Percentiles rank a stretch among this genome's conserved stretches.
Evolutionary conservation across 2,329 filamentous ascomycete genomes (phyloP).

Genomic region (Colletotrichum tanaceti): DNA sequence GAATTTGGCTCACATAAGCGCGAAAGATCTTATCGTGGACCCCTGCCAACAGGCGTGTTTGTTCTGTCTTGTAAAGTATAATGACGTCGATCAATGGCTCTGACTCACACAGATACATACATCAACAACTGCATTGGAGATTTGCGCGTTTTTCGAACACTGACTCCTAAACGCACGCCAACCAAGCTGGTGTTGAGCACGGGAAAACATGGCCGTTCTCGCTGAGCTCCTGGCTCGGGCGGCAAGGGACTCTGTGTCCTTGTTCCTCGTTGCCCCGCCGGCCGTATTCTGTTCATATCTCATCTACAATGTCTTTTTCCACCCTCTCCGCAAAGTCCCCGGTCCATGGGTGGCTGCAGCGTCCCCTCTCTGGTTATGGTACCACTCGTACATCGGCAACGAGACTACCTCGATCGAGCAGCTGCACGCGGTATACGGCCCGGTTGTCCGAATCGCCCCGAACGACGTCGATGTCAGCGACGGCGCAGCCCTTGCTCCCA

Average conservation of each 20-base stretch:
- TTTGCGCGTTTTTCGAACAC: not conserved
- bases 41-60: no score
- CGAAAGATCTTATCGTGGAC: no score
- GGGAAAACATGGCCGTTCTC: not conserved
- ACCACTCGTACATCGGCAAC: constrained; percentile 6
- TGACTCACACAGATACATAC: not conserved
- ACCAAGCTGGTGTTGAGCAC: not conserved
- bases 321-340: constrained; percentile 1
- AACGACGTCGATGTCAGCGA: constrained; percentile 14
- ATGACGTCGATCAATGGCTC: not conserved
- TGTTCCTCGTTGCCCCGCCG: not conserved
- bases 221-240: not conserved
- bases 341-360: not conserved
- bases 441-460: constrained; percentile 4
- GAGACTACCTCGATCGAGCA: not conserved
- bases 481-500: not conserved
- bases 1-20: no score
- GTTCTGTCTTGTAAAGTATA: no score
- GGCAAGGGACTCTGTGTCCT: not conserved
- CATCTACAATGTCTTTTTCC: not conserved
- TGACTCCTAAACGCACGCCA: not conserved
- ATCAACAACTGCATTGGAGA: no score
- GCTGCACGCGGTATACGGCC: not conserved
- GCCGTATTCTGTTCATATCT: not conserved
- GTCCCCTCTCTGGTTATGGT: constrained; percentile 13